Conservation (phyloP, 805 yeast genomes). For the Candida sonorensis region DNA sequence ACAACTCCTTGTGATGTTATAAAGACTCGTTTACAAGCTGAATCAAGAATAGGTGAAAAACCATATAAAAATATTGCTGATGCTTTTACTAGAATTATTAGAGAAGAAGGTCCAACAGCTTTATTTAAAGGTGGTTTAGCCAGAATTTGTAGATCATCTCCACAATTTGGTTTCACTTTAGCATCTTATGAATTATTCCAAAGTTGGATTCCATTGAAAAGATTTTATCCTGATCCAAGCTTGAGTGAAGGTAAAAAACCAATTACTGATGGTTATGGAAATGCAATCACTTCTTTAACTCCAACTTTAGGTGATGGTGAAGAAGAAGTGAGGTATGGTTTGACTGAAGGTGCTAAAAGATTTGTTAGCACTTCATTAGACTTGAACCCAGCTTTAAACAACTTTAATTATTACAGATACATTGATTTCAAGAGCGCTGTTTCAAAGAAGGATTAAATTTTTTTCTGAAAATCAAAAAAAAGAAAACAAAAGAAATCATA, state of each 20-base stretch:
- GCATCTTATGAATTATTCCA: constrained; percentile 96
- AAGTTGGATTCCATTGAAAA: constrained; percentile 61
- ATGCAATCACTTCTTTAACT: constrained; percentile 19
- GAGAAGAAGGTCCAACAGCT: constrained; percentile 79
- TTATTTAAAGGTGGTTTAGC: constrained; percentile 97
- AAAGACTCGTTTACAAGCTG: constrained; percentile 89
- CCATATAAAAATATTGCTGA: constrained; percentile 71
- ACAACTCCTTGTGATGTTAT: constrained; percentile 97
- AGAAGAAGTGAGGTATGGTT: constrained; percentile 19
- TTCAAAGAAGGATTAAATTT: constrained; percentile 1
- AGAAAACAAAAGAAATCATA: no score
- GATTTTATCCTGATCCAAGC: constrained; percentile 25
- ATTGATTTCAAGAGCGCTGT: constrained; percentile 17
- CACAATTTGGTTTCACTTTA: constrained; percentile 95
- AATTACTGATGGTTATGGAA: constrained; percentile 20
- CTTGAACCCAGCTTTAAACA: constrained; percentile 25
- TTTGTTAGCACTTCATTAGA: constrained; percentile 25
- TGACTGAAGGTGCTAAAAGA: constrained; percentile 24
- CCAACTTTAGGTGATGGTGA: constrained; percentile 14
- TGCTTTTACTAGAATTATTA: constrained; percentile 66
- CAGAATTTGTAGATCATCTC: constrained; percentile 89
- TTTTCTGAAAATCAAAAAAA: neutral
- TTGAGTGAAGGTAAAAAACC: constrained; percentile 2
- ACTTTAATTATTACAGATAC: constrained; percentile 21
- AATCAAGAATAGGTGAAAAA: constrained; percentile 68